Conservation (phyloP, 257 asterid genomes). For the Ilex asprella region DNA sequence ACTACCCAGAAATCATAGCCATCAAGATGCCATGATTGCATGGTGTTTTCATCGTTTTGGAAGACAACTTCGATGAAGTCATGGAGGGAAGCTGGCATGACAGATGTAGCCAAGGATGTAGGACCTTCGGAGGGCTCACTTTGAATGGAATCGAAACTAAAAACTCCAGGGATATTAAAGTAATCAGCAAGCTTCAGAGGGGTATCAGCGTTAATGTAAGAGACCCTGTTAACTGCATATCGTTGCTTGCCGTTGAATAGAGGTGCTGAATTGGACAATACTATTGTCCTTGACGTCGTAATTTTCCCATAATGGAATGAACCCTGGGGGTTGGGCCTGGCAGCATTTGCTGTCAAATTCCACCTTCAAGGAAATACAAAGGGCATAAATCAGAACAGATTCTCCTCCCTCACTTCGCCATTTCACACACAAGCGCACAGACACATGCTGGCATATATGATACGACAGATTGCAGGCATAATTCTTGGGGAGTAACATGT, state of each 20-base stretch:
- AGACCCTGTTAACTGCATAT: conserved; percentile 73
- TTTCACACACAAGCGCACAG: no score
- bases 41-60: conserved; percentile 55
- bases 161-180: conserved; percentile 84
- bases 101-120: conserved; percentile 45
- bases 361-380: conserved; percentile 44
- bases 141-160: conserved; percentile 52
- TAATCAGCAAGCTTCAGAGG: conserved; percentile 93
- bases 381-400: not conserved
- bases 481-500: not conserved
- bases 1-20: conserved; percentile 98
- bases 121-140: conserved; percentile 47
- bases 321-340: conserved; percentile 99
- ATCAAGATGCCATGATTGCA: conserved; percentile 92
- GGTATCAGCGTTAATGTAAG: conserved; percentile 64
- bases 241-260: conserved; percentile 68
- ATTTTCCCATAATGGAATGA: conserved; percentile 87
- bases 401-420: not conserved
- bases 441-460: no score
- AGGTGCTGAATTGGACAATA: conserved; percentile 70
- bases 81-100: conserved; percentile 64
- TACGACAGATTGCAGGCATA: no score
- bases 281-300: conserved; percentile 49
- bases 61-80: conserved; percentile 76
- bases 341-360: conserved; percentile 94